Evolutionary conservation across 1,284 basidiomycete species (phyloP).

Genomic region (Leccinum glutinopallens): DNA sequence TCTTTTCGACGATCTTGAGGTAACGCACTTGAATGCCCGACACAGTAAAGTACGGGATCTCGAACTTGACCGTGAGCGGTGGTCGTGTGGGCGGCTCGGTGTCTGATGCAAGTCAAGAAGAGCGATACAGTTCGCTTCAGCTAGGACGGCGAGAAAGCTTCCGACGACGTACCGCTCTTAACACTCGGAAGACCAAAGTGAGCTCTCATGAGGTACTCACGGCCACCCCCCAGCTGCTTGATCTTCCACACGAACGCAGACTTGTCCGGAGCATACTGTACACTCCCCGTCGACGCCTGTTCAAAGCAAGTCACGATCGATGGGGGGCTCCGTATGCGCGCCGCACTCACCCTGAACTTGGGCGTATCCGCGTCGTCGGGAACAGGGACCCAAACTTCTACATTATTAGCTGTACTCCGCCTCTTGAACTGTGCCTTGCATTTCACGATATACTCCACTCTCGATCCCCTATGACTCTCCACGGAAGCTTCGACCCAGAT

Average conservation of each 20-base stretch:
- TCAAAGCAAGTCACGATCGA: background rate
- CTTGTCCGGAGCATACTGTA: conserved; percentile 95
- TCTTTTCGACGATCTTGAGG: conserved; percentile 98
- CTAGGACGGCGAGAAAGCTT: background rate
- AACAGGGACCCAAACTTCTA: conserved; percentile 97
- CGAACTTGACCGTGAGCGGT: conserved; percentile 96
- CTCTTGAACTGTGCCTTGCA: conserved; percentile 98
- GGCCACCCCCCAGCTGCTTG: conserved; percentile 90
- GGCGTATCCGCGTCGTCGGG: conserved; percentile 99
- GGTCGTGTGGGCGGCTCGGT: conserved; percentile 62
- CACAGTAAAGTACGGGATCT: conserved; percentile 97
- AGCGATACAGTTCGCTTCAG: background rate
- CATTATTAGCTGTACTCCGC: conserved; percentile 95
- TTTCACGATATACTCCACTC: conserved; percentile 99
- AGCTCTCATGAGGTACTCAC: conserved; percentile 94
- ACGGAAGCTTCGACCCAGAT: conserved; percentile 98
- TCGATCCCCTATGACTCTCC: conserved; percentile 90
- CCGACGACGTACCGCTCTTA: conserved; percentile 63
- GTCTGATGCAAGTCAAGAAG: conserved; percentile 14
- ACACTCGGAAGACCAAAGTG: conserved; percentile 95
- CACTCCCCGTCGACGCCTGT: conserved; percentile 87
- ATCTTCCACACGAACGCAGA: conserved; percentile 98
- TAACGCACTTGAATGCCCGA: conserved; percentile 97
- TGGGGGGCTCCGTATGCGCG: background rate
- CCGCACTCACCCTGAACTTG: conserved; percentile 80